phyloP scores from a whole-genome alignment of 805 yeast genomes.

The Kluyveromyces starmeri region DNA sequence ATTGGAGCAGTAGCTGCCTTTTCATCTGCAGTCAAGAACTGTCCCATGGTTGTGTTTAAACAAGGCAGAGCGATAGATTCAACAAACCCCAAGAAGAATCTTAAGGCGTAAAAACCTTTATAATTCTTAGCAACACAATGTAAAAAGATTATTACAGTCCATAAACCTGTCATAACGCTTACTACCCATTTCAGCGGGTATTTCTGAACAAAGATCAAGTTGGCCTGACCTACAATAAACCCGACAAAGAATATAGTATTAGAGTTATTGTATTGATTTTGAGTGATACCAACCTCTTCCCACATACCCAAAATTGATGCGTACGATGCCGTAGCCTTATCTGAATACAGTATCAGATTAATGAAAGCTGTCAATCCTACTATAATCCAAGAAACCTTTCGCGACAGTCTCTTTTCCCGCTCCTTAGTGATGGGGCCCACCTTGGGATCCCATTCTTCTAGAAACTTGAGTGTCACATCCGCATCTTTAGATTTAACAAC shows the following conservation, averaged over 20 bases:
- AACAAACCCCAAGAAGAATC: slow-evolving; percentile 45
- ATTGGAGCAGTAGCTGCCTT: slow-evolving; percentile 46
- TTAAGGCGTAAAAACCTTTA: slow-evolving; percentile 37
- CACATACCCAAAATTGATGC: slow-evolving; percentile 40
- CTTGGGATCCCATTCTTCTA: slow-evolving; percentile 27
- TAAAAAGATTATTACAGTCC: slow-evolving; percentile 41
- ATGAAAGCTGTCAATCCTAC: slow-evolving; percentile 33
- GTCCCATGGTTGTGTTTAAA: slow-evolving; percentile 40
- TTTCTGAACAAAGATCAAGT: slow-evolving; percentile 36
- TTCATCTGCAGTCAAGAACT: slow-evolving; percentile 40
- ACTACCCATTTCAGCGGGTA: slow-evolving; percentile 35
- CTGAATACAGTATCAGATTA: slow-evolving; percentile 39
- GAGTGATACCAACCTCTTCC: slow-evolving; percentile 37
- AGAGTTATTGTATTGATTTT: slow-evolving; percentile 37
- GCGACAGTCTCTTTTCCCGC: slow-evolving; percentile 32
- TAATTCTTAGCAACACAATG: slow-evolving; percentile 38
- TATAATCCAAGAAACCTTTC: slow-evolving; percentile 32
- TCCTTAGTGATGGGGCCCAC: slow-evolving; percentile 36
- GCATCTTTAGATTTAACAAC: slow-evolving; percentile 31
- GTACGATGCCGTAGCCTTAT: slow-evolving; percentile 43
- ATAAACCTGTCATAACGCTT: slow-evolving; percentile 29
- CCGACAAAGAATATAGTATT: slow-evolving; percentile 49
- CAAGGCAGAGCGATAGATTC: slow-evolving; percentile 39
- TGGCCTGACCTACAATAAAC: slow-evolving; percentile 39
- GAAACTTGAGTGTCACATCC: slow-evolving; percentile 33